Base-by-base conservation (phyloP, 2,329 filamentous ascomycete genomes). In the Tolypocladium capitatum region DNA sequence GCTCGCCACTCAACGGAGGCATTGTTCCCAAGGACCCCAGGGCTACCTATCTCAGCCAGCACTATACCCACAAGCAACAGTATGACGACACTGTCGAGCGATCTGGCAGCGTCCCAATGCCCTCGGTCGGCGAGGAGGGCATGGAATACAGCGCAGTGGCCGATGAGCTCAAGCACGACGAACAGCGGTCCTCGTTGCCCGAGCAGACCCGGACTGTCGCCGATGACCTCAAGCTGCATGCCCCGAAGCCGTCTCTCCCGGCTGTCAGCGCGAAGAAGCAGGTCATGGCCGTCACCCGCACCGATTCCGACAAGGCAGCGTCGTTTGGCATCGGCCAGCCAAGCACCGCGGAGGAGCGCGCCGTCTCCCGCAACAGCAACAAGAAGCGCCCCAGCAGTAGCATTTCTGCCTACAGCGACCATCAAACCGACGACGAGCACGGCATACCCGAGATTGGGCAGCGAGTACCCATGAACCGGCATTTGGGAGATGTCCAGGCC, bases 401-500 rank as follows among this genome's bases (percentile, higher is more conserved):
- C 38, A 72, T 72, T 49, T 73, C 75, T 46, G 62, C 71, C 34
- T 74, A 74, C 38, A 70, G 72, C 43, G 71, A 72, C 48, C 71
- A 74, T 36, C 68, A 82, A 53, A 60, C 68, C 36, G 84, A 84
- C 18, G 85, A 91, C 42, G 86, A 92, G 53, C 82, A 89, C 48
- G 91, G 90, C 21, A 95, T 96, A 57, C 90, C 90, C 2, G 86
- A 94, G 61, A 92, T 96, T 55, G 91, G 91, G 43, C 80, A 86
- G 59, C 84, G 90, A 60, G 91, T 98, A 35, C 92, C 92, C 45
- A 92, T 98, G 86, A 84, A 92, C 61, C 85, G 83, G 46, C 80
- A 92, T 62, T 86, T 92, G 40, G 92, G 92, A 52, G 91, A 97
- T 62, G 92, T 97, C 10, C 92, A 98, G 68, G 92, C 92, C 14